phyloP scores from a whole-genome alignment of 2,329 filamentous ascomycete genomes.

The Verticillium albo-atrum region DNA sequence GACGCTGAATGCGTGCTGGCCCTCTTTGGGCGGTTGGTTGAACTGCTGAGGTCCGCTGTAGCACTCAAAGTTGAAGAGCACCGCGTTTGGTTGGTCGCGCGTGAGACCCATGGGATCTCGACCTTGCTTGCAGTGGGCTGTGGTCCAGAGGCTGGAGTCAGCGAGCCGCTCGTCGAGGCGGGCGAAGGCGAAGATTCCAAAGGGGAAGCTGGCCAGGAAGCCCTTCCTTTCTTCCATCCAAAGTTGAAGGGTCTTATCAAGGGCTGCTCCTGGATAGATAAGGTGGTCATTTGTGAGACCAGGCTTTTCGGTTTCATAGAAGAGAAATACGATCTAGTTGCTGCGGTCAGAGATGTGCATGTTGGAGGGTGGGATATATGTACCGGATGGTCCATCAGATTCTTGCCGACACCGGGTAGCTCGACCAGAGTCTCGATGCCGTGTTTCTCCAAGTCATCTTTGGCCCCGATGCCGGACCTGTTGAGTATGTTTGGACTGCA shows the following conservation, averaged over 20 bases:
- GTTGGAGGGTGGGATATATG: slow-evolving; percentile 3
- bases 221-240: slow-evolving; percentile 57
- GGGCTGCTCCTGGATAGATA: slow-evolving; percentile 49
- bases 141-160: slow-evolving; percentile 49
- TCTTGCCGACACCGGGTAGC: slow-evolving; percentile 44
- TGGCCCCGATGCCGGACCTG: slow-evolving; percentile 46
- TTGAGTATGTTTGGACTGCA: slow-evolving; percentile 47
- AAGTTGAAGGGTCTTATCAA: slow-evolving; percentile 43
- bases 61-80: slow-evolving; percentile 59
- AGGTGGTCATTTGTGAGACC: slow-evolving; percentile 49
- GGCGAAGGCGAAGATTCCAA: slow-evolving; percentile 57
- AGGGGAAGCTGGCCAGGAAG: slow-evolving; percentile 56
- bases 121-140: slow-evolving; percentile 39
- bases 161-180: slow-evolving; percentile 56
- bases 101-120: slow-evolving; percentile 61
- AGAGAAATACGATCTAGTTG: slow-evolving; percentile 50
- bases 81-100: slow-evolving; percentile 52
- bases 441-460: slow-evolving; percentile 32
- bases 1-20: slow-evolving; percentile 53
- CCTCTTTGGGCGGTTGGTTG: slow-evolving; percentile 44
- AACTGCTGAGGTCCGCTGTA: slow-evolving; percentile 58
- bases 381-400: slow-evolving; percentile 45
- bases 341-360: neutral
- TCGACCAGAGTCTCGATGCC: slow-evolving; percentile 36
- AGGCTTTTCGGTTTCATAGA: slow-evolving; percentile 51